Evolutionary conservation across 2,329 filamentous ascomycete species (phyloP).

Genomic region (Trichoderma guizhouense): DNA sequence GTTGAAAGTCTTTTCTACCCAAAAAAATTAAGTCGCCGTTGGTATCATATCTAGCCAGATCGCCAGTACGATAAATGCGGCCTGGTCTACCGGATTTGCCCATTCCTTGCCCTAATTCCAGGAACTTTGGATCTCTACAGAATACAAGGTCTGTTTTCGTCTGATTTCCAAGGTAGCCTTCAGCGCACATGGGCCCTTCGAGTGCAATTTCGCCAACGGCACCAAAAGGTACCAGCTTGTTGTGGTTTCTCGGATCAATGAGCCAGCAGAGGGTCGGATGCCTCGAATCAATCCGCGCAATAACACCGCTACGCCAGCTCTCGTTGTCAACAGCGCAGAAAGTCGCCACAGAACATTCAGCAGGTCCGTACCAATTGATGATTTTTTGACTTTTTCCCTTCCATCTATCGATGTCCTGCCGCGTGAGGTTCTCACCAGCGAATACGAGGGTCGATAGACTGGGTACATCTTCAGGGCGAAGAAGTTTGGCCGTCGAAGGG

Average conservation of each 20-base stretch:
- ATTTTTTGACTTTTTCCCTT: neutral
- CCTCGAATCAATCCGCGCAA: neutral
- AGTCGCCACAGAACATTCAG: neutral
- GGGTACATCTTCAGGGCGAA: slow-evolving; percentile 2
- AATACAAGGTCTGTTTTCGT: neutral
- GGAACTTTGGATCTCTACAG: neutral
- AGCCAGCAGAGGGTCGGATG: slow-evolving; percentile 3
- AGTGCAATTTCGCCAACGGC: slow-evolving; percentile 8
- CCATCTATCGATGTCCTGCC: slow-evolving; percentile 6
- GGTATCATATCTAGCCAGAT: slow-evolving; percentile 12
- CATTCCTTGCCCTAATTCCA: neutral
- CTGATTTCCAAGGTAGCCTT: slow-evolving; percentile 6
- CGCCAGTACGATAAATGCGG: slow-evolving; percentile 12
- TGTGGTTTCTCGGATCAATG: neutral
- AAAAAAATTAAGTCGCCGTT: slow-evolving; percentile 3
- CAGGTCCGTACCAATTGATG: slow-evolving; percentile 16
- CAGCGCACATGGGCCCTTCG: slow-evolving; percentile 1
- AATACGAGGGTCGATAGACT: neutral
- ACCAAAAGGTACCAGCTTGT: slow-evolving; percentile 8
- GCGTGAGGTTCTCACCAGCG: slow-evolving; percentile 2
- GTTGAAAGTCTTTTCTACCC: slow-evolving; percentile 7
- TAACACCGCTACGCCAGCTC: neutral
- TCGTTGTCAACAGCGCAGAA: neutral
- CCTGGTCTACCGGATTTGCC: neutral
- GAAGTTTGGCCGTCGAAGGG: neutral